Percentiles rank a stretch among this genome's conserved stretches.
phyloP scores from a whole-genome alignment of 352 stramenopile genomes.

The Phytophthora agathidicida region DNA sequence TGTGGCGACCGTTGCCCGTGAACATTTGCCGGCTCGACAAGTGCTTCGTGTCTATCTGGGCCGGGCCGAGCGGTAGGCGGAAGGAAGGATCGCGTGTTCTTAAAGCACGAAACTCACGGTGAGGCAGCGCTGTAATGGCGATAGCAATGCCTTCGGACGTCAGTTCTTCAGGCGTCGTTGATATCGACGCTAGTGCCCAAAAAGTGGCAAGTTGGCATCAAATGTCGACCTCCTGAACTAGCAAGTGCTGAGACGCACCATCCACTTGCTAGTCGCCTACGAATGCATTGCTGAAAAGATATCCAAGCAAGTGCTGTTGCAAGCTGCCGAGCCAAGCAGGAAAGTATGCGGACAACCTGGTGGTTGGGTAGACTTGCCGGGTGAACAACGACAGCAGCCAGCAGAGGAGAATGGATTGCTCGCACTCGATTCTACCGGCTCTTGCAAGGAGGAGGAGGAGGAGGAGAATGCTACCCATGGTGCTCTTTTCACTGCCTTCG shows the following conservation, averaged over 20 bases:
- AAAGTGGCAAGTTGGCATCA: not conserved
- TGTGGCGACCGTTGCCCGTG: slow-evolving; percentile 2
- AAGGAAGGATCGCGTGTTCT: not conserved
- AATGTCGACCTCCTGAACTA: slow-evolving; percentile 1
- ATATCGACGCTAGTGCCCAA: too few species aligned
- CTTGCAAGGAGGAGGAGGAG: too few species aligned
- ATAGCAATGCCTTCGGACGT: too few species aligned
- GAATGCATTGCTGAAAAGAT: not conserved
- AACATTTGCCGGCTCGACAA: slow-evolving; percentile 3
- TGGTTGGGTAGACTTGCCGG: not conserved
- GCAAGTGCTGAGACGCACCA: slow-evolving; percentile 4
- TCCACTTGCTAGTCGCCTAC: slow-evolving; percentile 4
- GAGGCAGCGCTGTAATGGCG: slow-evolving; percentile 1
- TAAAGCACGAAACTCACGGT: slow-evolving; percentile 4
- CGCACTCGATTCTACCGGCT: too few species aligned
- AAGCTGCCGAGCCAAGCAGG: too few species aligned
- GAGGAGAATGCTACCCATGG: too few species aligned
- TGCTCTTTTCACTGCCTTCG: too few species aligned
- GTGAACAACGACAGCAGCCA: slow-evolving; percentile 1
- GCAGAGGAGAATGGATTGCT: not conserved
- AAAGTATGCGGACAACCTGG: not conserved
- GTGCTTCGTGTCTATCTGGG: slow-evolving; percentile 14
- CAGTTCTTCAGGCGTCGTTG: too few species aligned
- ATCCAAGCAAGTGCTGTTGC: too few species aligned
- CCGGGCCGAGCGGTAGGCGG: not conserved